Evolutionary conservation across 2,329 filamentous ascomycete genomes (phyloP).

Genomic region (Claviceps pusilla): DNA sequence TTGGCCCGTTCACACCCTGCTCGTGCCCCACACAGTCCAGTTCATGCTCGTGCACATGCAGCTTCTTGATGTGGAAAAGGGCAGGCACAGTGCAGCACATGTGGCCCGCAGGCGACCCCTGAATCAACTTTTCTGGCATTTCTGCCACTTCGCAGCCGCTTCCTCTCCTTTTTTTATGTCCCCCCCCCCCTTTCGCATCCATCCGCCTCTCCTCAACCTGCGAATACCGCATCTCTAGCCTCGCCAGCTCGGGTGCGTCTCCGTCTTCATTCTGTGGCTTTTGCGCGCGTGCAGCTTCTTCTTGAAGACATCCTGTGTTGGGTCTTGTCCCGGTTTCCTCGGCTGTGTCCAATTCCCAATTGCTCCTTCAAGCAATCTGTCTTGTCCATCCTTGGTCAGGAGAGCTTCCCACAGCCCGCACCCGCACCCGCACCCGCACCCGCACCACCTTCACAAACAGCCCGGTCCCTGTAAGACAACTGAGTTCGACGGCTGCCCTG

Average conservation of each 20-base stretch:
- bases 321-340: not conserved
- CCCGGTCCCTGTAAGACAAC: conserved; percentile 1
- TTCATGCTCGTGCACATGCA: not conserved
- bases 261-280: not conserved
- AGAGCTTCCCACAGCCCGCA: not conserved
- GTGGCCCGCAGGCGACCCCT: not conserved
- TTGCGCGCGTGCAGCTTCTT: not conserved
- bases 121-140: not conserved
- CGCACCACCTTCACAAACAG: not conserved
- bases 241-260: conserved; percentile 2
- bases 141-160: not conserved
- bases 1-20: not conserved
- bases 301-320: not conserved
- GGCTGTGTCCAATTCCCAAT: not conserved
- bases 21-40: not conserved
- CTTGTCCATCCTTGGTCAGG: not conserved
- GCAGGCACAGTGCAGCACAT: not conserved
- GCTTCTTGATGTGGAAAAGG: not conserved
- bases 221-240: not conserved
- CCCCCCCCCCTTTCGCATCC: not conserved
- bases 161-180: not conserved
- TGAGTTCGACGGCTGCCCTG: not conserved
- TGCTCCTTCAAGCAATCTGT: not conserved
- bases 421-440: not conserved
- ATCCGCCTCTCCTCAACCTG: not conserved